Percentiles rank a stretch among this genome's conserved stretches.
phyloP scores from a whole-genome alignment of 1,284 basidiomycete genomes.

The Blastosporella zonata region DNA sequence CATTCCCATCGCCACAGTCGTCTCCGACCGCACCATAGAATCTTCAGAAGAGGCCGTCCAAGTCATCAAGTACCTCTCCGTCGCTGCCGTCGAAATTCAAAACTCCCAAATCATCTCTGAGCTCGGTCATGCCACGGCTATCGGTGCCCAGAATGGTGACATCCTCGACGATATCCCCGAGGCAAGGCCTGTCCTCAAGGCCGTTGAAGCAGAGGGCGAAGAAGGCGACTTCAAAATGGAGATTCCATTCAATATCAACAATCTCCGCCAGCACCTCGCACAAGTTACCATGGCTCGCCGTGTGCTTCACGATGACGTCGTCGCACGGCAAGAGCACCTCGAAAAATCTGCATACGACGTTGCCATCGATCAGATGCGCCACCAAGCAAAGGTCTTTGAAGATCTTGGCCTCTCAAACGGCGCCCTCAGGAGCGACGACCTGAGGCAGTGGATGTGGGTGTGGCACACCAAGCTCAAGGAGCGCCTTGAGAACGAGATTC shows the following conservation, averaged over 20 bases:
- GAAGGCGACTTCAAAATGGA: constrained; percentile 31
- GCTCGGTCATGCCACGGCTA: constrained; percentile 50
- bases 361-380: constrained; percentile 69
- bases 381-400: constrained; percentile 61
- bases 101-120: constrained; percentile 50
- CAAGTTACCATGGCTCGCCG: constrained; percentile 61
- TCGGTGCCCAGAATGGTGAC: constrained; percentile 33
- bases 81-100: constrained; percentile 56
- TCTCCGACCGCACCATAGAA: constrained; percentile 55
- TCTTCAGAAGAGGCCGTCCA: constrained; percentile 52
- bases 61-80: constrained; percentile 55
- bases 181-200: constrained; percentile 47
- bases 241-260: constrained; percentile 71
- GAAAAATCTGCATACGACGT: constrained; percentile 86
- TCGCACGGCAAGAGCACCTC: constrained; percentile 78
- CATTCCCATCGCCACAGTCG: constrained; percentile 50
- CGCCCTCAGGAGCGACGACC: constrained; percentile 48
- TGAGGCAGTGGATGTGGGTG: constrained; percentile 85
- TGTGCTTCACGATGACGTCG: constrained; percentile 61
- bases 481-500: constrained; percentile 57
- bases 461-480: constrained; percentile 73
- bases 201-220: constrained; percentile 21
- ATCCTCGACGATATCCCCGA: constrained; percentile 62
- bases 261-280: constrained; percentile 64
- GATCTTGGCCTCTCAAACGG: constrained; percentile 53